Conservation (phyloP, 2,329 filamentous ascomycete genomes). For the Ceratocystis diversiconidia region DNA sequence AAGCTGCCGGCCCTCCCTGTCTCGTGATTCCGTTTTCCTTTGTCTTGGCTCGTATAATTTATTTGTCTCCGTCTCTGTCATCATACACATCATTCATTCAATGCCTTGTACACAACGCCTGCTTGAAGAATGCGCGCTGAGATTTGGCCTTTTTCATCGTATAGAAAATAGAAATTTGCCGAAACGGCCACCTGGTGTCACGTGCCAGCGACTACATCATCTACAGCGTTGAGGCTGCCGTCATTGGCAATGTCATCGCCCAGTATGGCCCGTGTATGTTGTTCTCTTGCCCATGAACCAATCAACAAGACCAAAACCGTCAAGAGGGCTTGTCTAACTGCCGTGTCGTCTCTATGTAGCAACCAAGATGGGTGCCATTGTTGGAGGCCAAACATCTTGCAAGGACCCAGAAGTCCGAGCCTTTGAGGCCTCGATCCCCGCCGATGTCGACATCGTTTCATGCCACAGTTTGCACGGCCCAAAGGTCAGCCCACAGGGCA, state of each 20-base stretch:
- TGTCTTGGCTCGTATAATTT: constrained; percentile 8
- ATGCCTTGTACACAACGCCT: background rate
- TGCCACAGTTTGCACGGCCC: constrained; percentile 96
- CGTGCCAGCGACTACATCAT: constrained; percentile 96
- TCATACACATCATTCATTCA: background rate
- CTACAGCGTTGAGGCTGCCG: constrained; percentile 91
- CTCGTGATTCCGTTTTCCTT: constrained; percentile 21
- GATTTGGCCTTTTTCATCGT: constrained; percentile 35
- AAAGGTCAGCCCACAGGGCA: constrained; percentile 71
- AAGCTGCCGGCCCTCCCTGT: constrained; percentile 16
- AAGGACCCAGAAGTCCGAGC: constrained; percentile 92
- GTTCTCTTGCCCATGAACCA: constrained; percentile 17
- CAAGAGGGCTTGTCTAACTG: background rate
- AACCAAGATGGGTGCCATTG: constrained; percentile 87
- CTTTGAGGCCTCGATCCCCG: constrained; percentile 76
- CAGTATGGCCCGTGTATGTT: constrained; percentile 76
- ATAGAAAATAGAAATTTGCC: constrained; percentile 65
- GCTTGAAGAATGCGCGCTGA: constrained; percentile 32
- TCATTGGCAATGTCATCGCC: constrained; percentile 75
- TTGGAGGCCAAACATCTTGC: constrained; percentile 95
- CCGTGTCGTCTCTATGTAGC: constrained; percentile 37
- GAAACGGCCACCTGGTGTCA: constrained; percentile 90
- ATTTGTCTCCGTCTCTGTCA: constrained; percentile 20
- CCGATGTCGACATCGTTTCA: constrained; percentile 83
- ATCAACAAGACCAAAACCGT: constrained; percentile 12